These are phyloP conservation scores for Kodamaea laetipori DNA, from an alignment of 805 yeast species.

Conservation along the genomic window DNA sequence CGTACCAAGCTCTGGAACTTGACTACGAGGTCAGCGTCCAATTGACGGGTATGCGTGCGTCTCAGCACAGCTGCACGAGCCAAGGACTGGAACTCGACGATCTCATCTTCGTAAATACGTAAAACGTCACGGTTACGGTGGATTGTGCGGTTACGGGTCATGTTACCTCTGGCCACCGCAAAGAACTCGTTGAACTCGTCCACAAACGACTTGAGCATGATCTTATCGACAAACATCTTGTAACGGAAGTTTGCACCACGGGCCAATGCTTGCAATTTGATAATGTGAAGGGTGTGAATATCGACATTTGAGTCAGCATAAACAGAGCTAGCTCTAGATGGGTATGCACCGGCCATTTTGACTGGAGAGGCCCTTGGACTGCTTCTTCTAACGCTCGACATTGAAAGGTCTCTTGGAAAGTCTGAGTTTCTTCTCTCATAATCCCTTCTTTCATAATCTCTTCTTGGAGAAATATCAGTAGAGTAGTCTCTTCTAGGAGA, in stretches of 20 bases:
- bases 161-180: constrained; percentile 52
- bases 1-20: constrained; percentile 48
- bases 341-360: constrained; percentile 2
- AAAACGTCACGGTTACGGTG: constrained; percentile 40
- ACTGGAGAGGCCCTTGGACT: not conserved
- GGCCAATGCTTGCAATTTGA: constrained; percentile 65
- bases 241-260: constrained; percentile 72
- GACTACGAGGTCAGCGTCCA: constrained; percentile 20
- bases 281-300: constrained; percentile 30
- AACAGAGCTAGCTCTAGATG: not conserved
- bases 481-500: not conserved
- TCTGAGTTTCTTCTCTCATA: not conserved
- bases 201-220: constrained; percentile 59
- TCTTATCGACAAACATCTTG: constrained; percentile 59
- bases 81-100: constrained; percentile 44
- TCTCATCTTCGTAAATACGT: constrained; percentile 28
- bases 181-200: constrained; percentile 53
- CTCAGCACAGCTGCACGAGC: constrained; percentile 30
- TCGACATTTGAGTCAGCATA: constrained; percentile 8
- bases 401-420: not conserved
- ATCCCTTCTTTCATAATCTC: no score
- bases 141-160: constrained; percentile 33
- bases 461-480: not conserved
- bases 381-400: not conserved
- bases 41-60: not conserved